A percentile compares a stretch with the other conserved stretches of the same genome.
These are phyloP conservation scores for Lepiota venenata DNA, from an alignment of 768 basidiomycete genomes.

Conservation along the genomic window DNA sequence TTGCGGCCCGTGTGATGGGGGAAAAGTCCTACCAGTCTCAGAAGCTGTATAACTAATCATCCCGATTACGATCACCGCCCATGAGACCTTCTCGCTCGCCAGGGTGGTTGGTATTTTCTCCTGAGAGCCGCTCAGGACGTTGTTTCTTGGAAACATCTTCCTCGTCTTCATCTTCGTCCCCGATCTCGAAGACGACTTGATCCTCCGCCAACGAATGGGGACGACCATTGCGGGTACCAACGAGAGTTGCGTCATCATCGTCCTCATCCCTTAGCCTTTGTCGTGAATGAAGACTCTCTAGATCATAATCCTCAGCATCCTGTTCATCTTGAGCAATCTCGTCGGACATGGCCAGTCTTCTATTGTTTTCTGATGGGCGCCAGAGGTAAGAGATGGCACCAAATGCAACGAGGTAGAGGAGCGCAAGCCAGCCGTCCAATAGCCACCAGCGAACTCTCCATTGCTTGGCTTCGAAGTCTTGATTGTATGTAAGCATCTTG, in stretches of 20 bases:
- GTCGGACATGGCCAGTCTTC: slow-evolving; percentile 94
- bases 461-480: slow-evolving; percentile 89
- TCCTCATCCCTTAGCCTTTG: slow-evolving; percentile 50
- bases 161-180: slow-evolving; percentile 70
- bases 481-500: neutral
- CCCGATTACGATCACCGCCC: slow-evolving; percentile 19
- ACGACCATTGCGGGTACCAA: slow-evolving; percentile 52
- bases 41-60: slow-evolving; percentile 13
- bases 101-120: slow-evolving; percentile 44
- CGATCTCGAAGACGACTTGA: slow-evolving; percentile 86
- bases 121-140: slow-evolving; percentile 37
- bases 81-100: slow-evolving; percentile 72
- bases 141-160: slow-evolving; percentile 49
- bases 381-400: slow-evolving; percentile 83
- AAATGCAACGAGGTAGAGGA: slow-evolving; percentile 85
- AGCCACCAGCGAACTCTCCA: slow-evolving; percentile 96
- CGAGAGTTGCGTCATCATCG: slow-evolving; percentile 72
- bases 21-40: slow-evolving; percentile 2
- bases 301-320: slow-evolving; percentile 90
- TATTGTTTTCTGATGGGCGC: slow-evolving; percentile 89
- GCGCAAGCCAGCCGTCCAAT: slow-evolving; percentile 89
- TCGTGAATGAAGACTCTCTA: slow-evolving; percentile 68
- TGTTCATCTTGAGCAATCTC: slow-evolving; percentile 94
- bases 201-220: slow-evolving; percentile 54
- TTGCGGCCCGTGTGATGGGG: neutral